A percentile compares a stretch with the other conserved stretches of the same genome.
These are phyloP conservation scores for Poteriospumella lacustris DNA, from an alignment of 108 stramenopile genomes.

Conservation along the genomic window DNA sequence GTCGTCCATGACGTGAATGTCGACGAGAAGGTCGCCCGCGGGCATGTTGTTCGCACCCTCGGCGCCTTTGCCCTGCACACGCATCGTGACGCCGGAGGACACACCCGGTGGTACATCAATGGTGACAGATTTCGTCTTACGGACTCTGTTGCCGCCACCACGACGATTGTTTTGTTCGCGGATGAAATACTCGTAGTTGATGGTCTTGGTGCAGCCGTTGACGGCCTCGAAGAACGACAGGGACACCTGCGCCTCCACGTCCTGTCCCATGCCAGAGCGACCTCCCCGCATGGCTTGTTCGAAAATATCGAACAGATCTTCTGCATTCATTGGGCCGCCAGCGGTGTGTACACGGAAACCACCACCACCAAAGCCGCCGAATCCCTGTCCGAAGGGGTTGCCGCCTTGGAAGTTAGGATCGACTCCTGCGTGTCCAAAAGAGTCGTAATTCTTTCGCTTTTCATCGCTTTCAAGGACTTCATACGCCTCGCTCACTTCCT, in stretches of 20 bases:
- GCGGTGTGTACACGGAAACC: constrained; percentile 8
- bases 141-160: background rate
- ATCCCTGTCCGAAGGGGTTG: background rate
- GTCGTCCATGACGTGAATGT: constrained; percentile 71
- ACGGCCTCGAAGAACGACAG: constrained; percentile 85
- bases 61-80: constrained; percentile 76
- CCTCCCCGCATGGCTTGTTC: background rate
- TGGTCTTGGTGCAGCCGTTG: constrained; percentile 67
- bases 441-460: constrained; percentile 74
- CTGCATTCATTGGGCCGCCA: background rate
- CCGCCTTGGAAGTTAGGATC: constrained; percentile 70
- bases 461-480: constrained; percentile 84
- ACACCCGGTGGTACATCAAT: constrained; percentile 87
- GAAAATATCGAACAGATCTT: constrained; percentile 18
- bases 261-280: constrained; percentile 26
- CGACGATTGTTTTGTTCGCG: background rate
- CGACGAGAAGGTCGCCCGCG: constrained; percentile 60
- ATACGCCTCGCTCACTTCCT: constrained; percentile 86
- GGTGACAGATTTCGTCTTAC: constrained; percentile 71
- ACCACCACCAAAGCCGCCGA: constrained; percentile 10
- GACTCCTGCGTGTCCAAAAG: constrained; percentile 81
- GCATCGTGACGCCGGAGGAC: constrained; percentile 82
- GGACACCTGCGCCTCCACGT: constrained; percentile 73
- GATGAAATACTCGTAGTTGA: constrained; percentile 30
- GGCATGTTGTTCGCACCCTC: constrained; percentile 62